Base-by-base conservation (phyloP, 495 filamentous ascomycete genomes). In the Pseudoneurospora amorphoporcata region DNA sequence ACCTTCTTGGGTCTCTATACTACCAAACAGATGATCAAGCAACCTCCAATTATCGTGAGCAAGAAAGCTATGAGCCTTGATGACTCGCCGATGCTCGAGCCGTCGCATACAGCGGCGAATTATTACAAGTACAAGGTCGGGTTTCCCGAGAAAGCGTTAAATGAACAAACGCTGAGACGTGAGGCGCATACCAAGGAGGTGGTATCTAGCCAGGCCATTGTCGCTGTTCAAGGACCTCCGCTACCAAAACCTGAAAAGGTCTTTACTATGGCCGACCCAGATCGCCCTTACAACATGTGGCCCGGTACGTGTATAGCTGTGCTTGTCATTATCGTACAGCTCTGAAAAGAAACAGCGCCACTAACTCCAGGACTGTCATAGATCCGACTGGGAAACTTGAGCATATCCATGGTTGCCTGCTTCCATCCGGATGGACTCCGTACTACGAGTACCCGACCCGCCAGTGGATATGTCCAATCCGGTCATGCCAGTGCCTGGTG, bases 251-350 rank as follows among this genome's bases (percentile, higher is more conserved):
- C 53, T 4, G 1, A 17, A 1, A 65, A 65, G 29, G 35, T 16
- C 14, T 65, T 65, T 29, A 65, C 53, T 4, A 73, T 73, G 70
- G 78, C 76, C 39, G 76, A 79, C 68, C 76, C 76, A 29, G 76
- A 75, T 69, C 74, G 76, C 35, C 74, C 75, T 8, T 80, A 79
- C 68, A 75, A 69, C 61, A 76, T 73, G 77, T 79, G 79, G 77
- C 75, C 73, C 68, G 76, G 79, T 77, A 72, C 58, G 76, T 47
- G 19, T 8, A 8, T 69, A 8, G 6, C 9, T 32, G 10, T 23
- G 14, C 19, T 14, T 3, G 14, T 3, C 10, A 10, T 71, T 8
- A 14, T 29, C 17, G 45, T 53, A 17, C 14, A 65, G 53, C 14
- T 6, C 53, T 1, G 16, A 6, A 37, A 4, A 65, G 2, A 7